phyloP scores from a whole-genome alignment of 768 basidiomycete genomes.

The Strobilomyces confusus region DNA sequence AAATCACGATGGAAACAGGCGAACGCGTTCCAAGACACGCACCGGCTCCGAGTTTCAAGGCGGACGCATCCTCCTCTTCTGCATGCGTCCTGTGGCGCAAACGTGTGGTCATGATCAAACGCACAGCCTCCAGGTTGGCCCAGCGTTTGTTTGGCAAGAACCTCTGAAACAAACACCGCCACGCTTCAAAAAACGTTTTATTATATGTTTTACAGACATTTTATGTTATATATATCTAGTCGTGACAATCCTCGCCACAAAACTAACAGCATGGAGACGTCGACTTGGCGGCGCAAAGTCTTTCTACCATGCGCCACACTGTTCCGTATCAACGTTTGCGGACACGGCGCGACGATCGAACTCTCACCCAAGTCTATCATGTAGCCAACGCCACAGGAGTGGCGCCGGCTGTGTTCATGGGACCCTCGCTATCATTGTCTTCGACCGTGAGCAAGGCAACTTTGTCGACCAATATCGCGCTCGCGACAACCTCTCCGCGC shows the following conservation, averaged over 20 bases:
- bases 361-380: conserved; percentile 23
- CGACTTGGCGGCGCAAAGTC: conserved; percentile 23
- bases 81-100: conserved; percentile 59
- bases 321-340: conserved; percentile 2
- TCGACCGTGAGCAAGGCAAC: conserved; percentile 36
- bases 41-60: conserved; percentile 79
- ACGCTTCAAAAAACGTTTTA: conserved; percentile 15
- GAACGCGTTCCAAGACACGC: background rate
- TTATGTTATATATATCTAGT: conserved; percentile 34
- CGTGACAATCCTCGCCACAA: conserved; percentile 25
- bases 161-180: conserved; percentile 25
- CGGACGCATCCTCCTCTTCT: conserved; percentile 85
- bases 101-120: conserved; percentile 45
- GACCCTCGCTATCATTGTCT: conserved; percentile 14
- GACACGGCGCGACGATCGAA: background rate
- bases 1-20: background rate
- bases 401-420: conserved; percentile 11
- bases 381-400: conserved; percentile 23
- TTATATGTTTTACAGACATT: conserved; percentile 37
- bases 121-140: background rate
- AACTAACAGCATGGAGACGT: conserved; percentile 26
- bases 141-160: conserved; percentile 32
- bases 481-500: conserved; percentile 33
- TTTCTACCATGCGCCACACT: conserved; percentile 12
- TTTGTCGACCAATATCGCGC: conserved; percentile 36